Evolutionary conservation across 257 asterid genomes (phyloP).

Genomic region (Sherardia arvensis): DNA sequence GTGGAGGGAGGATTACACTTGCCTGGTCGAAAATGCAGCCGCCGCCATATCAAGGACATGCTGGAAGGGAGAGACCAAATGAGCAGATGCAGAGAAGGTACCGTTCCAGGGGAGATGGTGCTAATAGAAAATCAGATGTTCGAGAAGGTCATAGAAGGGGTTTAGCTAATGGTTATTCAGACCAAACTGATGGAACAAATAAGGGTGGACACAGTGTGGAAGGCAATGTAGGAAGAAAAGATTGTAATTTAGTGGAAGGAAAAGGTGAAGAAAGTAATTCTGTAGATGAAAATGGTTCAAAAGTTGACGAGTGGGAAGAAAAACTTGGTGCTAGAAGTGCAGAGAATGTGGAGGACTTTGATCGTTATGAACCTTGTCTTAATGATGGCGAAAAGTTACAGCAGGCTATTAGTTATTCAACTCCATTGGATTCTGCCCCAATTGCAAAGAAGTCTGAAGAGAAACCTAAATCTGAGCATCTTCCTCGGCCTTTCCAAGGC

Average conservation of each 20-base stretch:
- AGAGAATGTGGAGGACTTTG: constrained; percentile 34
- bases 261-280: constrained; percentile 19
- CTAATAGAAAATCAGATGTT: constrained; percentile 17
- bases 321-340: constrained; percentile 19
- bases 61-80: constrained; percentile 22
- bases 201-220: constrained; percentile 10
- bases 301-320: constrained; percentile 40
- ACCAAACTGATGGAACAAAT: constrained; percentile 19
- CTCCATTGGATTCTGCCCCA: constrained; percentile 12
- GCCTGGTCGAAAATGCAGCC: constrained; percentile 67
- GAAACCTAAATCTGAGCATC: constrained; percentile 11
- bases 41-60: constrained; percentile 13
- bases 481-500: constrained; percentile 17
- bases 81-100: constrained; percentile 25
- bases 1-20: constrained; percentile 44
- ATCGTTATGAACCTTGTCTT: constrained; percentile 40
- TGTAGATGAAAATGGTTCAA: constrained; percentile 18
- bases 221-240: constrained; percentile 12
- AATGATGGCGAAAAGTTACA: constrained; percentile 27
- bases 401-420: constrained; percentile 13
- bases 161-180: constrained; percentile 18
- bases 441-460: constrained; percentile 18
- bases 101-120: constrained; percentile 15
- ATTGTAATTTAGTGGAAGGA: constrained; percentile 10
- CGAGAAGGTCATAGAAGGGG: constrained; percentile 16